Percentiles rank a stretch among this genome's conserved stretches.
Conservation (phyloP, 345 rosid species). For the Euphorbia peplus region DNA sequence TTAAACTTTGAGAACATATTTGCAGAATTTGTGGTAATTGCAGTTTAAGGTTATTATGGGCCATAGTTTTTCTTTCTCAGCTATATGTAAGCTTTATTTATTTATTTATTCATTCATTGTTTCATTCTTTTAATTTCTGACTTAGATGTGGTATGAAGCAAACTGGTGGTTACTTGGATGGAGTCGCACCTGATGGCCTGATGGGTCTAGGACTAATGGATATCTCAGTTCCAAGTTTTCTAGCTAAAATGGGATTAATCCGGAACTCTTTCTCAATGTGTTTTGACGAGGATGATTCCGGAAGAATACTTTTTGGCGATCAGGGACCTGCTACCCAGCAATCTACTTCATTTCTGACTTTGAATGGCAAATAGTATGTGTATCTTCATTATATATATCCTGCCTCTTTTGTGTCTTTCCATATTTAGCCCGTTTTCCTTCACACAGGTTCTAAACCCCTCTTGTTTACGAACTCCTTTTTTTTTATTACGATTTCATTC, state of each 20-base stretch:
- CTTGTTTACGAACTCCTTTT: slow-evolving; percentile 6
- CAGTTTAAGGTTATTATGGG: not conserved
- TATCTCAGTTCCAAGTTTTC: slow-evolving; percentile 74
- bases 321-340: slow-evolving; percentile 62
- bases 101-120: not conserved
- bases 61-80: not conserved
- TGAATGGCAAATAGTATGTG: slow-evolving; percentile 58
- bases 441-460: slow-evolving; percentile 5
- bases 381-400: not conserved
- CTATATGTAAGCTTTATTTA: not conserved
- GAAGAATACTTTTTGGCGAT: slow-evolving; percentile 84
- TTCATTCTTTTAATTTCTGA: slow-evolving; percentile 7
- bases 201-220: slow-evolving; percentile 83
- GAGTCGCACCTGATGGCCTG: slow-evolving; percentile 88
- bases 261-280: slow-evolving; percentile 82
- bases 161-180: slow-evolving; percentile 71
- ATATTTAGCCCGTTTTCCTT: not conserved
- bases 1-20: slow-evolving; percentile 4
- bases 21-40: not conserved
- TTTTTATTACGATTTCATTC: slow-evolving; percentile 24
- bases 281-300: slow-evolving; percentile 74
- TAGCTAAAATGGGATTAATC: slow-evolving; percentile 71
- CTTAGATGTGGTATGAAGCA: slow-evolving; percentile 91
- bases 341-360: slow-evolving; percentile 61
- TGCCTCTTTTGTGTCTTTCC: not conserved